Base-by-base conservation (phyloP, 2,329 filamentous ascomycete genomes). In the Sporothrix dimorphospora region DNA sequence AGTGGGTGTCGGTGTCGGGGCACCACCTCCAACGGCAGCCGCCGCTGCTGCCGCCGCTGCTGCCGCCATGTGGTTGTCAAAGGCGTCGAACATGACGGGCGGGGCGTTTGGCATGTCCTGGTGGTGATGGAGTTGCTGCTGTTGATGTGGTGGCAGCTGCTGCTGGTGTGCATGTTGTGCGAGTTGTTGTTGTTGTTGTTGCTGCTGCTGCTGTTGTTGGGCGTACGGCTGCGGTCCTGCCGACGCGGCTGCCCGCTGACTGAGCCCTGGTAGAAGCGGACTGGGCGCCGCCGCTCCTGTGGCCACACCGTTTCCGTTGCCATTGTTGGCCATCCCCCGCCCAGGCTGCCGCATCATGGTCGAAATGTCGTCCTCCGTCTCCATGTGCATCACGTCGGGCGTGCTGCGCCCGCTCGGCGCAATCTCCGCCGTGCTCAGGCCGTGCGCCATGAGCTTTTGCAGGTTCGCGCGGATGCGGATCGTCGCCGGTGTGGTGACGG, bases 401-500 rank as follows among this genome's bases (percentile, higher is more conserved):
- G 72, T 71, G 72, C 69, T 74, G 11, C 72, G 45, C 1, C 79
- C 72, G 73, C 76, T 79, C 34, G 75, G 81, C 34, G 75, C 80
- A 38, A 72, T 77, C 75, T 76, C 51, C 16, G 38, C 79, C 55
- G 74, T 77, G 69, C 76, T 78, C 6, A 86, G 77, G 19, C 85
- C 85, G 19, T 83, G 81, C 21, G 81, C 78, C 45, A 89, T 84
- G 38, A 88, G 78, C 61, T 83, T 85, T 53, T 88, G 86, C 19
- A 89, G 79, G 67, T 88, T 87, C 12, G 81, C 77, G 67, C 80
- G 80, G 72, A 85, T 86, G 1, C 83, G 83, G 34, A 81, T 81
- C 1, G 85, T 85, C 0, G 87, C 86, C 12, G 85, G 82, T 14
- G 87, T 84, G 2, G 83, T 81, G 42, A 84, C 85, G 77, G 85